These are phyloP conservation scores for Moelleriella libera DNA, from an alignment of 2,329 filamentous ascomycete genomes.

Conservation along the genomic window DNA sequence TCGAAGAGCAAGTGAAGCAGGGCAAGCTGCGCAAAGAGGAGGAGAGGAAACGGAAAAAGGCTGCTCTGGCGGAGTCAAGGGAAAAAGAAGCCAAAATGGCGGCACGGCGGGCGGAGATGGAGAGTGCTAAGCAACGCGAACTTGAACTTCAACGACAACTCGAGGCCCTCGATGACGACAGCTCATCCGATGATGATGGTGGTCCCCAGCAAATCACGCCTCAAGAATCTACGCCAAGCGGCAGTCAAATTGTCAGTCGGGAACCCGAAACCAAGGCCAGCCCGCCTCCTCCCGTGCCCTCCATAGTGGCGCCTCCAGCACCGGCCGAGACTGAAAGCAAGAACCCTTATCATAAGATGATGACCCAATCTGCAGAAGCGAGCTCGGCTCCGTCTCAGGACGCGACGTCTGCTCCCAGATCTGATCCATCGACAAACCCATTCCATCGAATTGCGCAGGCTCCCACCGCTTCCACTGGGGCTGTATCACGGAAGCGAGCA, in stretches of 20 bases:
- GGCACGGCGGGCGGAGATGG: conserved; percentile 78
- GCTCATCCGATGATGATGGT: conserved; percentile 68
- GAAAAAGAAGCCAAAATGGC: conserved; percentile 78
- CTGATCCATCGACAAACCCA: conserved; percentile 74
- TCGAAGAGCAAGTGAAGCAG: conserved; percentile 87
- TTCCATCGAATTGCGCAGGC: conserved; percentile 76
- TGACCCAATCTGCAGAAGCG: conserved; percentile 53
- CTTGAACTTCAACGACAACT: conserved; percentile 79
- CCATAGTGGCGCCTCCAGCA: conserved; percentile 38
- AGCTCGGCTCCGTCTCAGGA: conserved; percentile 21
- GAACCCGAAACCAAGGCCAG: conserved; percentile 39
- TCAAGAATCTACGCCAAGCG: conserved; percentile 38
- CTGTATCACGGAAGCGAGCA: conserved; percentile 38
- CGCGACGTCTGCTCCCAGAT: conserved; percentile 19
- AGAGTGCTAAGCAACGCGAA: conserved; percentile 80
- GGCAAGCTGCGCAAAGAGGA: conserved; percentile 94
- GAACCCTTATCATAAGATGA: conserved; percentile 89
- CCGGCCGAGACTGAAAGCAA: conserved; percentile 63
- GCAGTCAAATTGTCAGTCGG: conserved; percentile 36
- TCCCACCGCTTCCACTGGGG: conserved; percentile 31
- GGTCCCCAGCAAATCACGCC: conserved; percentile 56
- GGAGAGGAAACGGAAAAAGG: conserved; percentile 86
- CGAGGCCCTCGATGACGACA: conserved; percentile 58
- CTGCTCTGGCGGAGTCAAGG: conserved; percentile 70
- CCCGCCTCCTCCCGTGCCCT: conserved; percentile 37